Base-by-base conservation (phyloP, 805 yeast species). In the Ogataea corticis region DNA sequence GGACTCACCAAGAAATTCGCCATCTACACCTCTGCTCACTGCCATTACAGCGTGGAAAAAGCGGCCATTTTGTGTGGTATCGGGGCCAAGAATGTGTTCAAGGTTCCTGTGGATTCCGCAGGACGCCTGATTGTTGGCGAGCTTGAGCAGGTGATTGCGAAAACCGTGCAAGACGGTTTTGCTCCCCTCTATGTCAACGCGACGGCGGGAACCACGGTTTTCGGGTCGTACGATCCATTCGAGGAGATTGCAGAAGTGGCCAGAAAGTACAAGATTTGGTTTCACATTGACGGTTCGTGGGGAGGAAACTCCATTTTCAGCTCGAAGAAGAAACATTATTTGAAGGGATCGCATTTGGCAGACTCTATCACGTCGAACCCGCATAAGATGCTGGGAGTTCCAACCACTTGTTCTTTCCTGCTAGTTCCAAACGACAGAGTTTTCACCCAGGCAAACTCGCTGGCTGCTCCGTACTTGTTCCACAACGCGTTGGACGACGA, bases 281-380 rank as follows among this genome's bases (percentile, higher is more conserved):
- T 85, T 59, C 96, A 87, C 62, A 77, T 87, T 33, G 96, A 87
- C 65, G 96, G 94, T 1, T 85, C 94, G 6, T 87, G 95, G 96
- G 96, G 96, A 28, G 96, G 92, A 7, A 88, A 88, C 56, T 82
- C 85, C 9, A 73, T 86, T 0, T 88, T 87, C 67, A 81, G 88
- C 33, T 54, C 62, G 0, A 67, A 52, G 10, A 77, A 80, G 44
- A 63, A 58, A 33, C 38, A 63, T 45, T 73, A 75, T 52, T 63
- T 87, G 49, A 59, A 64, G 14, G 96, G 96, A 1, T 62, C 77
- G 27, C 76, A 84, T 33, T 59, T 73, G 16, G 96, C 94, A 1
- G 79, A 87, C 63, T 83, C 91, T 10, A 72, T 87, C 45, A 87
- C 96, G 2, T 76, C 81, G 17, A 88, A 87, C 58, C 96, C 96